Percentiles rank a stretch among this genome's conserved stretches.
Conservation (phyloP, 164 flowering plant species). For the Chimonanthus praecox region DNA sequence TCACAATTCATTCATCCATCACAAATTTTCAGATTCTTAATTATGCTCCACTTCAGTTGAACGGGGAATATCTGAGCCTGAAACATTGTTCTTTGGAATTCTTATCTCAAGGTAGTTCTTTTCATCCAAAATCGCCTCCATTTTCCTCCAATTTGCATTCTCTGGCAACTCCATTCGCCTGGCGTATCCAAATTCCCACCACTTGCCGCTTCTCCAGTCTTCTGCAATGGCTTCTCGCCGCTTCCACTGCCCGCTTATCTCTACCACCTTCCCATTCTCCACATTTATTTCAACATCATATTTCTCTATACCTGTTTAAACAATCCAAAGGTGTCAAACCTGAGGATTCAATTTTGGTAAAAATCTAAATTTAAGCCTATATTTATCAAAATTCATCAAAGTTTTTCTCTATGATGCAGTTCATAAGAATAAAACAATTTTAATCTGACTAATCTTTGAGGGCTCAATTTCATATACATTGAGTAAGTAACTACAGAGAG, state of each 20-base stretch:
- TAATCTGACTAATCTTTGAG: too few relatives aligned
- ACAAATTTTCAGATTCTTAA: not conserved
- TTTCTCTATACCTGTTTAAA: constrained; percentile 36
- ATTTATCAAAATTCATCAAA: too few relatives aligned
- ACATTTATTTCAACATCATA: constrained; percentile 32
- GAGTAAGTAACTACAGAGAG: too few relatives aligned
- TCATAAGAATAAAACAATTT: too few relatives aligned
- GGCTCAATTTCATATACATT: too few relatives aligned
- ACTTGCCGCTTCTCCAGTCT: constrained; percentile 66
- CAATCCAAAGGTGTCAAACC: not conserved
- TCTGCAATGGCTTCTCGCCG: constrained; percentile 34
- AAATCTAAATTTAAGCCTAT: too few relatives aligned
- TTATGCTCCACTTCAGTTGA: not conserved
- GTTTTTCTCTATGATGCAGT: too few relatives aligned
- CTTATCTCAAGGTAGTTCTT: constrained; percentile 51
- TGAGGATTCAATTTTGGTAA: too few relatives aligned
- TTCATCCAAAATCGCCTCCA: constrained; percentile 43
- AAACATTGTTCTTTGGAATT: constrained; percentile 41
- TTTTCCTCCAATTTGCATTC: constrained; percentile 52
- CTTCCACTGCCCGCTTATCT: constrained; percentile 69
- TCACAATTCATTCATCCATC: not conserved
- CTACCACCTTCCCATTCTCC: constrained; percentile 66
- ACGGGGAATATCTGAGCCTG: not conserved
- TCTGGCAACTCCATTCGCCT: constrained; percentile 80
- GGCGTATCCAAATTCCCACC: constrained; percentile 91